These are phyloP conservation scores for Argentina anserina DNA, from an alignment of 306 rosid genomes.

Conservation along the genomic window DNA sequence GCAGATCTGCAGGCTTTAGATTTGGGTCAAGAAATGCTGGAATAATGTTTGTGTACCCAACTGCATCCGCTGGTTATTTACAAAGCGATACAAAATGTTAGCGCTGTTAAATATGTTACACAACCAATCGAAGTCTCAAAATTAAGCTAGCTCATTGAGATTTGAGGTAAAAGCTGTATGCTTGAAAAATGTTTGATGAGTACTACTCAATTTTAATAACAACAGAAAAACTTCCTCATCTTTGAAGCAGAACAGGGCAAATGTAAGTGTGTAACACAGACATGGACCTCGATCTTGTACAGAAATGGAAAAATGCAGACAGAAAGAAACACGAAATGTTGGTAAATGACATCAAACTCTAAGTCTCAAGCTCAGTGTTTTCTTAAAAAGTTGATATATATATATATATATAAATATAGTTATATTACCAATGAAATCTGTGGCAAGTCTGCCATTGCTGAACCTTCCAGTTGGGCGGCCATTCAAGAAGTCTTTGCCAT, in stretches of 20 bases:
- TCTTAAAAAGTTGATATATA: background rate
- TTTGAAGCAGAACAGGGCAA: background rate
- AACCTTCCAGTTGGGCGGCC: slow-evolving; percentile 69
- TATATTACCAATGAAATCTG: slow-evolving; percentile 65
- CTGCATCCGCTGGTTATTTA: slow-evolving; percentile 48
- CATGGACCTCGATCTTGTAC: background rate
- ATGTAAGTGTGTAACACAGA: background rate
- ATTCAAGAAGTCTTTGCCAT: slow-evolving; percentile 57
- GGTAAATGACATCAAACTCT: too few relatives aligned
- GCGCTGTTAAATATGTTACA: background rate
- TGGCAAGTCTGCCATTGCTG: slow-evolving; percentile 62
- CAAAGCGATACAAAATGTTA: background rate
- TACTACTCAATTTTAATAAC: background rate
- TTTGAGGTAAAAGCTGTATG: background rate
- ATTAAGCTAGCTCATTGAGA: background rate
- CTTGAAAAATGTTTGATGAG: background rate
- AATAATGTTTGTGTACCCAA: slow-evolving; percentile 47
- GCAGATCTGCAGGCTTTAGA: slow-evolving; percentile 42
- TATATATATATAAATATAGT: too few relatives aligned
- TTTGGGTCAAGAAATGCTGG: slow-evolving; percentile 72
- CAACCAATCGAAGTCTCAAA: background rate
- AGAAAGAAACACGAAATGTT: background rate
- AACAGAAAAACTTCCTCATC: background rate
- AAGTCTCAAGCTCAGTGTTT: too few relatives aligned
- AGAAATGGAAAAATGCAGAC: background rate